These are phyloP conservation scores for Pleurotus citrinopileatus DNA, from an alignment of 768 basidiomycete species.

Conservation along the genomic window DNA sequence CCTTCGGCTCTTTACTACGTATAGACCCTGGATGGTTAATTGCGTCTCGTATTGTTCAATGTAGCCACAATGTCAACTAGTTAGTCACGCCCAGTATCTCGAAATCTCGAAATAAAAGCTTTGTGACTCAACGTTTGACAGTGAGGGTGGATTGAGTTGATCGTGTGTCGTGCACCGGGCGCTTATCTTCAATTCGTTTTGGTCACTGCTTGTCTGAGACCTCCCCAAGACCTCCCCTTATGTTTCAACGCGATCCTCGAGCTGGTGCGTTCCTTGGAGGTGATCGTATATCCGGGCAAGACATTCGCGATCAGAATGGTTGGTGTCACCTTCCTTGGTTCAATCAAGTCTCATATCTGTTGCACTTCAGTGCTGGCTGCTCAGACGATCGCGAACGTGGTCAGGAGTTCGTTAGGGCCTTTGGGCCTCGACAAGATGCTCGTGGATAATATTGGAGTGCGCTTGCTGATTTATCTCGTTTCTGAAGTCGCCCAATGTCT, in stretches of 20 bases:
- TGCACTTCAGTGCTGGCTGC: constrained; percentile 87
- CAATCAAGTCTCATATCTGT: constrained; percentile 11
- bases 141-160: no score
- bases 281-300: constrained; percentile 90
- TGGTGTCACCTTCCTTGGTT: constrained; percentile 18
- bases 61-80: constrained; percentile 3
- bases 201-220: not conserved
- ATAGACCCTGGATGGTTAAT: not conserved
- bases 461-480: constrained; percentile 24
- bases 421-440: constrained; percentile 96
- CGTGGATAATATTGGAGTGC: constrained; percentile 94
- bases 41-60: not conserved
- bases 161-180: no score
- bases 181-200: no score
- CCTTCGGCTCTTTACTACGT: not conserved
- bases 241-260: constrained; percentile 91
- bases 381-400: constrained; percentile 94
- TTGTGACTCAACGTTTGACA: no score
- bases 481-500: constrained; percentile 6
- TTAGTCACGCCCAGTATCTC: not conserved
- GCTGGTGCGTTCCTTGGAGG: constrained; percentile 94
- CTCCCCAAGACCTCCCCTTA: constrained; percentile 21
- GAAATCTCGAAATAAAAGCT: no score
- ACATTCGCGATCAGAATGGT: constrained; percentile 98
- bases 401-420: constrained; percentile 95